Conservation (phyloP, 306 rosid species). For the Sphenostylis stenocarpa region DNA sequence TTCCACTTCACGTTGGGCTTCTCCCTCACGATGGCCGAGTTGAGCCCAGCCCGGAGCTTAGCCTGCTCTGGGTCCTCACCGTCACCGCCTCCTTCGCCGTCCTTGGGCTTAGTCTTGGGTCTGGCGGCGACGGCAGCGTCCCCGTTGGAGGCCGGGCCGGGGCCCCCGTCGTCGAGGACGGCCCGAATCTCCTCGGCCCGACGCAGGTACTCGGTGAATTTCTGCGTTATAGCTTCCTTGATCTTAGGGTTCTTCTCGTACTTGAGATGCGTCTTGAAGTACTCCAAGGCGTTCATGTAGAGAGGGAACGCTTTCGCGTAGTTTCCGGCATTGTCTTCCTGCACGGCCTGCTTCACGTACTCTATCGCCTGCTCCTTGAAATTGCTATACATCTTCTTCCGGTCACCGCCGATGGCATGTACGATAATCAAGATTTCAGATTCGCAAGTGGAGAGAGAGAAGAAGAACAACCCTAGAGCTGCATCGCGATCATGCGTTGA, state of each 20-base stretch:
- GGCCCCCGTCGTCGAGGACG: constrained; percentile 84
- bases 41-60: constrained; percentile 83
- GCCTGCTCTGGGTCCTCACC: constrained; percentile 96
- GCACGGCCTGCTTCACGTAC: constrained; percentile 96
- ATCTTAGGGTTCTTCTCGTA: constrained; percentile 98
- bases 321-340: constrained; percentile 90
- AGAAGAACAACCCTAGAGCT: constrained; percentile 46
- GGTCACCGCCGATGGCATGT: constrained; percentile 29
- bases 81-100: constrained; percentile 70
- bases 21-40: constrained; percentile 90
- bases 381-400: constrained; percentile 84
- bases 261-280: constrained; percentile 90
- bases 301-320: constrained; percentile 94
- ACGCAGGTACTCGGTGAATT: constrained; percentile 92
- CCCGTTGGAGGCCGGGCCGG: constrained; percentile 88
- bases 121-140: constrained; percentile 86
- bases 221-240: constrained; percentile 91
- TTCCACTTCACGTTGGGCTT: constrained; percentile 96
- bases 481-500: background rate
- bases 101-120: constrained; percentile 90
- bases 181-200: constrained; percentile 98
- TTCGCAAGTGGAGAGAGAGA: background rate
- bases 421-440: background rate
- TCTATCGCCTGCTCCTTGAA: constrained; percentile 98
- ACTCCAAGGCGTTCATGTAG: constrained; percentile 96